Base-by-base conservation (phyloP, 2,329 filamentous ascomycete species). In the Graphium sp. region DNA sequence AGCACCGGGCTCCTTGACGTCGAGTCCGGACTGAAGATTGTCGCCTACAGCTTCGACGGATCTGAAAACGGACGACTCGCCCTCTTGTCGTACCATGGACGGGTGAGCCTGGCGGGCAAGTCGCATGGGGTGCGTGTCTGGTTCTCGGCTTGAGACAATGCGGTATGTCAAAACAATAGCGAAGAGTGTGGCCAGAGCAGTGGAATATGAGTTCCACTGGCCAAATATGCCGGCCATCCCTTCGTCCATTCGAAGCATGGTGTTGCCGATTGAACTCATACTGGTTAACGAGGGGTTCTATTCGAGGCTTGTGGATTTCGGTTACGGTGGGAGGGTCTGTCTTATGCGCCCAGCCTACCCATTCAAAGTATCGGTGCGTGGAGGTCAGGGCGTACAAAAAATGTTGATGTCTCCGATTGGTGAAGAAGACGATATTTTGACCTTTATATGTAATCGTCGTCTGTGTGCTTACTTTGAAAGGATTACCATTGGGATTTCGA, bases 111-210 rank as follows among this genome's bases (percentile, higher is more conserved):
- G 89, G 30, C 87, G 72, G 31, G 81, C 80, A 17, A 98, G 74
- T 26, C 95, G 67, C 51, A 93, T 74, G 19, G 89, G 87, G 51
- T 95, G 89, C 5, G 79, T 78, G 56, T 98, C 89, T 5, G 89
- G 80, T 30, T 94, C 87, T 34, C 71, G 67, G 28, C 69, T 66
- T 35, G 71, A 71, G 42, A 79, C 58, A 37, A 91, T 55, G 24
- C 74, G 67, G 51, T 81, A 84, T 32, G 74, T 63, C 32, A 87
- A 52, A 42, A 84, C 66, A 31, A 64, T 58, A 35, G 75, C 56
- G 24, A 94, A 59, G 34, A 68, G 45, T 15, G 75, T 66, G 25
- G 71, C 63, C 37, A 98, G 62, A 13, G 41, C 44, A 4, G 80
- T 89, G 18, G 81, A 82, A 56, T 78, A 79, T 39, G 66, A 53